Evolutionary conservation across 139 green algal genomes (phyloP), one percentile per base, ranked within the genome.

Genomic region (Raphidocelis subcapitata): DNA sequence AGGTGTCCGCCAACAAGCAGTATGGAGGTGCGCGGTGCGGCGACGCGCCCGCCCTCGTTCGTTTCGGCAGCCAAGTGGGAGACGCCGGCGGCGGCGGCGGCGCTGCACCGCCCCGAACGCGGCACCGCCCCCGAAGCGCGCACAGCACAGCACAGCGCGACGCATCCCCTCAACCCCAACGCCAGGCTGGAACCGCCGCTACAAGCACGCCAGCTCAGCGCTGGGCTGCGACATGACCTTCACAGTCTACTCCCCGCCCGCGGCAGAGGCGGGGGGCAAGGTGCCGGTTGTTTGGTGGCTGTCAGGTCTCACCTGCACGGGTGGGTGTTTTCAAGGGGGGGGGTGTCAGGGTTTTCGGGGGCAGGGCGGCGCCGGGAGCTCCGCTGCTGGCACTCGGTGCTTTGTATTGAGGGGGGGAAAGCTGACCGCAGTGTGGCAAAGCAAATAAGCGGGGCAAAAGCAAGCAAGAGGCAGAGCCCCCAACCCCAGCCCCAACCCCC

Each of bases 261-360:
- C 69, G 3, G 28, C 59, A 4, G 54, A 52, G 26, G 32, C 70
- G 56, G 68, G 46, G 23, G 51, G 62, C 1, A 62, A 78, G 26
- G 54, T 85, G 18, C 92, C 92, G 56, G 83, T 97, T 28, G 56
- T 98, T 10, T 95, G 92, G 73, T 98, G 87, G 71, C 87, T 99
- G 1, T 88, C 68, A 4, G 95, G 95, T 2, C 89, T 99, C 1
- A 98, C 95, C 1, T 99, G 94, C 86, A 73, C 70, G 18, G n/a
- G n/a, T n/a, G n/a, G n/a, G 10, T 26, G 18, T 69, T n/a, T 47
- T 14, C 62, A 55, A 20, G 29, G 28, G 14, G 12, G 23, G 15
- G 20, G 16, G 1, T n/a, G 35, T 69, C 35, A 49, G 35, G 33
- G 1, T 32, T 16, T 41, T 29, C n/a, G n/a, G n/a, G n/a, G 32